Percentiles rank a stretch among this genome's conserved stretches.
These are phyloP conservation scores for Trifolium repens DNA, from an alignment of 306 rosid genomes.

Conservation along the genomic window DNA sequence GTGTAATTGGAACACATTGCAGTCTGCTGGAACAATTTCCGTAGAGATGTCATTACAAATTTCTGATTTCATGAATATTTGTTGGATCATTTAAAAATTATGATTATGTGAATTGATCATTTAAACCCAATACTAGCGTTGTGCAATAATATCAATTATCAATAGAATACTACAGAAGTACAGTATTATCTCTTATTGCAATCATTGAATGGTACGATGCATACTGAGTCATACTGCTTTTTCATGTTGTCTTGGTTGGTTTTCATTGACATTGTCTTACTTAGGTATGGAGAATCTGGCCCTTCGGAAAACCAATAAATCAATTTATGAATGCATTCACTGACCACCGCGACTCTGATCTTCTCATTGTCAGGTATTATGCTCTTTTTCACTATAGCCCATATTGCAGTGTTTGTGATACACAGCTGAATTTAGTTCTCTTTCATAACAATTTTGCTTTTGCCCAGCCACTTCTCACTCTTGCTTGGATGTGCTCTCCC, in stretches of 20 bases:
- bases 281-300: constrained; percentile 97
- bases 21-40: not conserved
- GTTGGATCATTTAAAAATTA: constrained; percentile 1
- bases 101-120: not conserved
- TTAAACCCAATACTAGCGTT: constrained; percentile 14
- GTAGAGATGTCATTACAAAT: constrained; percentile 1
- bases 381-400: constrained; percentile 4
- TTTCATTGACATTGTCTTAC: constrained; percentile 40
- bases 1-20: constrained; percentile 19
- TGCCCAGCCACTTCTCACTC: constrained; percentile 85
- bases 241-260: constrained; percentile 15
- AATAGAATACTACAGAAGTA: not conserved
- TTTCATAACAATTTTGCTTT: constrained; percentile 37
- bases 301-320: constrained; percentile 75
- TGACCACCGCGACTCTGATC: constrained; percentile 90
- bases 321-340: constrained; percentile 98
- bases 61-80: constrained; percentile 22
- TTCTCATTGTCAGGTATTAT: constrained; percentile 84
- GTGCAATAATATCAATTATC: constrained; percentile 6
- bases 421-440: constrained; percentile 29
- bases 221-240: not conserved
- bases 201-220: not conserved
- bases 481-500: constrained; percentile 93
- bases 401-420: constrained; percentile 35
- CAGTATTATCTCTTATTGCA: not conserved